Conservation (phyloP, 805 yeast species). For the Starmerella apis region DNA sequence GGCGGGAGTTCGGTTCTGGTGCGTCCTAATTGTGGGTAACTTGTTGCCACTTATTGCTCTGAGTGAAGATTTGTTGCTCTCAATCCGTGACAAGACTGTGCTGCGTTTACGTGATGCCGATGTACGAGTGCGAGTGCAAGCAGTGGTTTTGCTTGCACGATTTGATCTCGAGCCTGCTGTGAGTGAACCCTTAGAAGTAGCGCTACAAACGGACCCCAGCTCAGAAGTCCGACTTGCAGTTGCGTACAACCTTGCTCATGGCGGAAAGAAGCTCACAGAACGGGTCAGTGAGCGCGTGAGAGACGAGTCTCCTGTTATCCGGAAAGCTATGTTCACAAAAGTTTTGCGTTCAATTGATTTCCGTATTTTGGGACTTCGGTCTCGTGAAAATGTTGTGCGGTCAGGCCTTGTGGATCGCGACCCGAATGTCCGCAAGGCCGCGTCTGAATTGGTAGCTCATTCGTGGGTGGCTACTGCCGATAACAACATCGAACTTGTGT, state of each 20-base stretch:
- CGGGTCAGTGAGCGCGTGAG: conserved; percentile 65
- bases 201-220: conserved; percentile 62
- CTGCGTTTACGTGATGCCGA: conserved; percentile 60
- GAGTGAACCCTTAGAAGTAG: conserved; percentile 31
- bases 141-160: conserved; percentile 69
- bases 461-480: conserved; percentile 63
- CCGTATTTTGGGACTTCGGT: conserved; percentile 41
- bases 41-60: conserved; percentile 66
- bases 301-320: conserved; percentile 59
- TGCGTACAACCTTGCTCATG: conserved; percentile 55
- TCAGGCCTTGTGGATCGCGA: conserved; percentile 92
- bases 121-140: conserved; percentile 67
- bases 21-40: conserved; percentile 65
- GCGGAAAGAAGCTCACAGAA: conserved; percentile 18
- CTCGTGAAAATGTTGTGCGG: conserved; percentile 55
- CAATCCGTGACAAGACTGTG: conserved; percentile 49
- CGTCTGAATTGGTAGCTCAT: conserved; percentile 54
- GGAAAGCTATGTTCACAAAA: conserved; percentile 62
- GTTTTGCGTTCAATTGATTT: conserved; percentile 58
- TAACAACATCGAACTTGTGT: conserved; percentile 59
- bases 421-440: conserved; percentile 57
- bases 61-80: conserved; percentile 58
- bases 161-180: conserved; percentile 46
- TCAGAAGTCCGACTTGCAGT: conserved; percentile 88
- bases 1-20: conserved; percentile 63